Conservation (phyloP, 2,329 filamentous ascomycete species). For the Ambrosiella cleistominuta region DNA sequence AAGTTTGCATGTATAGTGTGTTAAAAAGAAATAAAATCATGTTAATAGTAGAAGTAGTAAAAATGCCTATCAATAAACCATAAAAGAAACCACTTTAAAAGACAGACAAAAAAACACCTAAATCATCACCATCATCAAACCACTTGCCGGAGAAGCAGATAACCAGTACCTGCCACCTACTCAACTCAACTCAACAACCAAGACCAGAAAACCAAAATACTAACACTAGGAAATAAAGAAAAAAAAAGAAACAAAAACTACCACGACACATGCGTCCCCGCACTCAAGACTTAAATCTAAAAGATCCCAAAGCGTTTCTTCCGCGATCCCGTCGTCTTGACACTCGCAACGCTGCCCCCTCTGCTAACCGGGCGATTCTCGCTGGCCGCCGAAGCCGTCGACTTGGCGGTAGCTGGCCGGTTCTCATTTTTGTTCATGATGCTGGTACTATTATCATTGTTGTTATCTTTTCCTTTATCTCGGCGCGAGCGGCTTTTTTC, state of each 20-base stretch:
- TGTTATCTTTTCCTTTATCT: background rate
- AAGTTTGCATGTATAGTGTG: background rate
- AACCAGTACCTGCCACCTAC: no score
- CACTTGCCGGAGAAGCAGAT: no score
- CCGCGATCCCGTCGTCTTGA: background rate
- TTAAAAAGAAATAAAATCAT: background rate
- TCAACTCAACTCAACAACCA: background rate
- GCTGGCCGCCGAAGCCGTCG: no score
- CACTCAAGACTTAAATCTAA: constrained; percentile 2
- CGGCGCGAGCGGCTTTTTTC: background rate
- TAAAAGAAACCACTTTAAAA: background rate
- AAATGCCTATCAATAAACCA: background rate
- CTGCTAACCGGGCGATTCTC: no score
- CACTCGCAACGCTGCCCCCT: no score
- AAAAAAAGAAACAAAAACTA: constrained; percentile 2
- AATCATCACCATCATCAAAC: background rate
- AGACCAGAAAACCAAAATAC: no score
- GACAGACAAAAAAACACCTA: background rate
- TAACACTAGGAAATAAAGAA: background rate
- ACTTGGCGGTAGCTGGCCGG: no score
- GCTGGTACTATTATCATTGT: background rate
- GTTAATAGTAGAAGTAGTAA: background rate
- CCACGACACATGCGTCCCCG: background rate
- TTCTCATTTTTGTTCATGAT: background rate
- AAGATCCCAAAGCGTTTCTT: constrained; percentile 8